phyloP scores from a whole-genome alignment of 1,284 basidiomycete genomes.

The Microbotryomycetes sp. region DNA sequence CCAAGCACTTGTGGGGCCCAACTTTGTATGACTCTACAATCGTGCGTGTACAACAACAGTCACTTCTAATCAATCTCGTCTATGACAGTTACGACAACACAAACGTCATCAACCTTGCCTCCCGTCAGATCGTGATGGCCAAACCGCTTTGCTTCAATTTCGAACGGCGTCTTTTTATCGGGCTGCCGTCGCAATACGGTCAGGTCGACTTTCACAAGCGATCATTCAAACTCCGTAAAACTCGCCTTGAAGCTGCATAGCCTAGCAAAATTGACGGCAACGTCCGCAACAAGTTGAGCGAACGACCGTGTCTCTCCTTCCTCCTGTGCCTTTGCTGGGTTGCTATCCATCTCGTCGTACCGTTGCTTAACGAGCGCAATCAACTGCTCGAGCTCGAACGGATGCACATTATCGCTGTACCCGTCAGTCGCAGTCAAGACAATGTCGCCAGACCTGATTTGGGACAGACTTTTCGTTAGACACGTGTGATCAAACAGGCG shows the following conservation, averaged over 20 bases:
- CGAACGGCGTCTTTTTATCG: constrained; percentile 55
- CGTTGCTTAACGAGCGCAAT: constrained; percentile 56
- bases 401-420: constrained; percentile 75
- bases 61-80: neutral
- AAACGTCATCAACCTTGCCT: constrained; percentile 46
- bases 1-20: no score
- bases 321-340: neutral
- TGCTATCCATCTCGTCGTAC: constrained; percentile 13
- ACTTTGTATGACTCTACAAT: no score
- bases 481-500: constrained; percentile 51
- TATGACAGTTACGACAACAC: constrained; percentile 40
- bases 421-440: constrained; percentile 64
- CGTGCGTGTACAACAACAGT: no score
- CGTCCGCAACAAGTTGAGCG: constrained; percentile 62
- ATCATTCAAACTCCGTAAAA: constrained; percentile 13
- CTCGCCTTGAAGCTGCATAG: constrained; percentile 54
- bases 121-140: constrained; percentile 42
- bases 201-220: constrained; percentile 38
- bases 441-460: constrained; percentile 35
- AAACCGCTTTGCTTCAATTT: constrained; percentile 37
- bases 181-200: constrained; percentile 40
- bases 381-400: constrained; percentile 59
- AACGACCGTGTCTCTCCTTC: constrained; percentile 37
- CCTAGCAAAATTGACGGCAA: constrained; percentile 60
- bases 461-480: neutral